phyloP scores from a whole-genome alignment of 2,329 filamentous ascomycete species.

The Berkeleyomyces basicola region DNA sequence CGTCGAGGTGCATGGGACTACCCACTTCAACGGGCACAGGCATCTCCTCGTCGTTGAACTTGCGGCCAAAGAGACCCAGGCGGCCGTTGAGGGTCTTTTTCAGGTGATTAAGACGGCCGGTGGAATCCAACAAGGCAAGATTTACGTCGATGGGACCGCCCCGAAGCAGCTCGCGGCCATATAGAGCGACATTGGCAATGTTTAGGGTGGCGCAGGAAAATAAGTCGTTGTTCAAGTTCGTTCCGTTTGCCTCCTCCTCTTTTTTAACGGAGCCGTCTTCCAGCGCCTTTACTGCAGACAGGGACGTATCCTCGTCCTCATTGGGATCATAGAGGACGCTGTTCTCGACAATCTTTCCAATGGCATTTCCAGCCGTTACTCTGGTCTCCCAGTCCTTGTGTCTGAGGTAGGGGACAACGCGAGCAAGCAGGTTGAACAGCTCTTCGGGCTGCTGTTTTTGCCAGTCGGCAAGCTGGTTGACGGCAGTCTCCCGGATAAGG shows the following conservation, averaged over 20 bases:
- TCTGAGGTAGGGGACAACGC: conserved; percentile 86
- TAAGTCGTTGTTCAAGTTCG: conserved; percentile 17
- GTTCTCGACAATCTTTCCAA: conserved; percentile 86
- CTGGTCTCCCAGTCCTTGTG: conserved; percentile 97
- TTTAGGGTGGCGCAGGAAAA: conserved; percentile 53
- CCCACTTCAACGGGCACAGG: conserved; percentile 28
- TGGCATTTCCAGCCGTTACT: conserved; percentile 79
- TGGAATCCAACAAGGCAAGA: conserved; percentile 64
- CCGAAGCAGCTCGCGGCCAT: conserved; percentile 69
- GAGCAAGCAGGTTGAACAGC: conserved; percentile 81
- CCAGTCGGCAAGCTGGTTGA: conserved; percentile 90
- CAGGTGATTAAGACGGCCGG: conserved; percentile 65
- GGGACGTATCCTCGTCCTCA: conserved; percentile 36
- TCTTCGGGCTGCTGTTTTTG: conserved; percentile 98
- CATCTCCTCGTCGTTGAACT: conserved; percentile 69
- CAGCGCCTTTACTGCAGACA: neutral
- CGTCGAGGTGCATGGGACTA: conserved; percentile 25
- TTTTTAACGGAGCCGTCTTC: conserved; percentile 32
- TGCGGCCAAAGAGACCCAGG: conserved; percentile 70
- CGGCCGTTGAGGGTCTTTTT: conserved; percentile 75
- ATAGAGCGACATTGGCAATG: conserved; percentile 60
- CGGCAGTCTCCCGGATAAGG: conserved; percentile 90
- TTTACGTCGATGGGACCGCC: conserved; percentile 77
- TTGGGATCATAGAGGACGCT: conserved; percentile 82
- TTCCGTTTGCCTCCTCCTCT: conserved; percentile 35